Base-by-base conservation (phyloP, 352 stramenopile genomes). In the Pythium aristosporum region DNA sequence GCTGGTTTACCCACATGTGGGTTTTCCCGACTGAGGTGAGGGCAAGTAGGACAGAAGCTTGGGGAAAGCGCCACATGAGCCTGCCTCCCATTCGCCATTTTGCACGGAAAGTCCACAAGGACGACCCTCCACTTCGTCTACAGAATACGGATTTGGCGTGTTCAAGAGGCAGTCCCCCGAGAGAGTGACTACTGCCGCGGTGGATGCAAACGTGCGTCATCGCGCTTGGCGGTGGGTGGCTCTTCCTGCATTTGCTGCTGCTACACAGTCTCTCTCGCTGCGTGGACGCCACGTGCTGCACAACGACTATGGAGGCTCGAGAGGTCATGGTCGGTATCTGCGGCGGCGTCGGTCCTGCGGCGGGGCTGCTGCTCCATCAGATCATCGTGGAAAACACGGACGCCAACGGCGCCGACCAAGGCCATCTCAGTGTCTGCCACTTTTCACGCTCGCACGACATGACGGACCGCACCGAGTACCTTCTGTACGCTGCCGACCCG, bases 361-460 rank as follows among this genome's bases (percentile, higher is more conserved):
- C 83, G 1, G 83, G 83, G 9, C 61, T 92, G 62, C 72, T 91
- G 60, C 70, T 92, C 57, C 83, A 92, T 46, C 79, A 91, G 56
- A 74, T 82, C 55, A 85, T 92, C 53, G 69, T 92, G 23, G 62
- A 89, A 53, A 73, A 92, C 63, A 92, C 83, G 6, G 72, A 85
- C 55, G 88, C 73, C 57, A 69, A 75, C 48, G 83, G 83, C 44
- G 61, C 72, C 39, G 83, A 92, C 64, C 77, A 89, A 48, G 77
- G 83, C 9, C 81, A 91, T 44, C 68, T 92, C 47, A 77, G 78
- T 41, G 78, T 92, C 42, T 78, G 68, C 61, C 83, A 92, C 67
- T 79, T 92, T 30, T 92, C 83, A 23, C 80, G 83, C 34, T 89
- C 81, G 47, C 72, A 88, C 25, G 81, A 92, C 57, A 88, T 92